Conservation (phyloP, 495 filamentous ascomycete species). For the Clohesyomyces aquaticus region DNA sequence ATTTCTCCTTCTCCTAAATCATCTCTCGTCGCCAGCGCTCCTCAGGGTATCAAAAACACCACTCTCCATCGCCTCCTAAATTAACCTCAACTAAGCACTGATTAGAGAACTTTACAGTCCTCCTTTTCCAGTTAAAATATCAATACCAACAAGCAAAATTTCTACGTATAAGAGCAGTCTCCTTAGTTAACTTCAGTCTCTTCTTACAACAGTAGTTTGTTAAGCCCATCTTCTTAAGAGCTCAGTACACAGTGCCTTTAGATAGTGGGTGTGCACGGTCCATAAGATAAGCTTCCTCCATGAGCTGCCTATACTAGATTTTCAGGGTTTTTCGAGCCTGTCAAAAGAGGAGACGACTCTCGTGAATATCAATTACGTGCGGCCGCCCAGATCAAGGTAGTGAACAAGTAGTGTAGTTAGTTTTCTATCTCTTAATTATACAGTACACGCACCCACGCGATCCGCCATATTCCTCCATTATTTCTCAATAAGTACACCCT, state of each 20-base stretch:
- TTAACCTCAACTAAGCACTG: neutral
- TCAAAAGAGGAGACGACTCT: neutral
- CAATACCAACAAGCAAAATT: neutral
- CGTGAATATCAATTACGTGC: neutral
- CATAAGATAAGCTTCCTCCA: neutral
- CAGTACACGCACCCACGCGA: neutral
- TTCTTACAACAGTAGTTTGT: conserved; percentile 1
- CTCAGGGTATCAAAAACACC: conserved; percentile 1
- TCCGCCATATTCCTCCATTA: neutral
- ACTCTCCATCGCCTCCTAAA: neutral
- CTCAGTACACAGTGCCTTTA: neutral
- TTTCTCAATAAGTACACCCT: neutral
- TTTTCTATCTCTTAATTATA: neutral
- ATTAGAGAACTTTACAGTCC: conserved; percentile 5
- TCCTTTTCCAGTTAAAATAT: conserved; percentile 1
- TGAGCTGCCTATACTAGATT: neutral
- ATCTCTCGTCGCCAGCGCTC: neutral
- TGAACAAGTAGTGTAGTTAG: neutral
- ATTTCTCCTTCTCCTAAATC: neutral
- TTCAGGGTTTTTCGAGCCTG: neutral
- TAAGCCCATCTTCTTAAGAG: neutral
- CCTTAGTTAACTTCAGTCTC: neutral
- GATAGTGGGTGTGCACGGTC: neutral
- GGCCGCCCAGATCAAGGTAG: neutral
- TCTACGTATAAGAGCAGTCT: neutral